Percentiles rank a stretch among this genome's conserved stretches.
phyloP scores from a whole-genome alignment of 257 asterid genomes.

The Verbena officinalis region DNA sequence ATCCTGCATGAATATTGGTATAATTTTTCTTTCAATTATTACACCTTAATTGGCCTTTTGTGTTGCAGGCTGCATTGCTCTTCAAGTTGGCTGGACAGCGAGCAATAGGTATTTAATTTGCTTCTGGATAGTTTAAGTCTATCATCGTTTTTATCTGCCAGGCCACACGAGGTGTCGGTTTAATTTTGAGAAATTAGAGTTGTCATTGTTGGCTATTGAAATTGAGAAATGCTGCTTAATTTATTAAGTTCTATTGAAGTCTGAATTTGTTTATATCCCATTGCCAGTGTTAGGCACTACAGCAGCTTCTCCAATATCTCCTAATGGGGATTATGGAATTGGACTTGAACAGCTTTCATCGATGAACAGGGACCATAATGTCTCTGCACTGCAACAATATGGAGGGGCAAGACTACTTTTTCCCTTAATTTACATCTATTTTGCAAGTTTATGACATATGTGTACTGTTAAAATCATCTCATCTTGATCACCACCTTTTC shows the following conservation, averaged over 20 bases:
- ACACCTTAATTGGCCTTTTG: slow-evolving; percentile 12
- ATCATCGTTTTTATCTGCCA: not conserved
- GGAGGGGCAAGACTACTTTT: slow-evolving; percentile 69
- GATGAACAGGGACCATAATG: slow-evolving; percentile 71
- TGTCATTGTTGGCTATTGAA: too few species aligned
- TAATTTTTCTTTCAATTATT: slow-evolving; percentile 11
- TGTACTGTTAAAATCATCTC: slow-evolving; percentile 10
- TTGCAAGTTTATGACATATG: not conserved
- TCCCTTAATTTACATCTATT: slow-evolving; percentile 10
- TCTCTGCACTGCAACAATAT: slow-evolving; percentile 68
- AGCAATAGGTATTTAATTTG: slow-evolving; percentile 66
- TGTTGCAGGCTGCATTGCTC: slow-evolving; percentile 84
- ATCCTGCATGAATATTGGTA: not conserved
- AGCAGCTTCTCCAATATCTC: slow-evolving; percentile 62
- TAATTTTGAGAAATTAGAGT: too few species aligned
- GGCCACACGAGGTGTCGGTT: too few species aligned
- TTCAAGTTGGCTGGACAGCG: slow-evolving; percentile 94
- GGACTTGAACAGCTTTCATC: slow-evolving; percentile 77
- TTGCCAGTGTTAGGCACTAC: slow-evolving; percentile 67
- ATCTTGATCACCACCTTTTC: slow-evolving; percentile 26
- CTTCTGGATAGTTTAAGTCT: not conserved
- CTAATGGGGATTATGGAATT: slow-evolving; percentile 65
- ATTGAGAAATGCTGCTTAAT: too few species aligned
- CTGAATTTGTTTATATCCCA: slow-evolving; percentile 27
- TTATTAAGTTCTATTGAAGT: not conserved